These are phyloP conservation scores for Alternaria sp. DNA, from an alignment of 2,329 filamentous ascomycete genomes.

Conservation along the genomic window DNA sequence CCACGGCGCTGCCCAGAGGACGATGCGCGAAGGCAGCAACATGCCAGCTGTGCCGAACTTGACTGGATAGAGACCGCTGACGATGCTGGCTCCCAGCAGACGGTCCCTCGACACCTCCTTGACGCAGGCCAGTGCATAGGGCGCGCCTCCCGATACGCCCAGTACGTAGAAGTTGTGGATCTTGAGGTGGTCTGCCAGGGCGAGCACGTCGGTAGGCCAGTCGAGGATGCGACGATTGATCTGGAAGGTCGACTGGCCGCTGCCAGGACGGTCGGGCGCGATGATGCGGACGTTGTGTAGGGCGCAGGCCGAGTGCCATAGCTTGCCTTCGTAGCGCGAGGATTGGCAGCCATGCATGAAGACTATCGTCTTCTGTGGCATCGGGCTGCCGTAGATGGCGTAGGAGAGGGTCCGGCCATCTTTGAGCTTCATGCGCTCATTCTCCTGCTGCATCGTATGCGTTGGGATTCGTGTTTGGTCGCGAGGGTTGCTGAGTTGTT, in stretches of 20 bases:
- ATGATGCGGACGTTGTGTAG: constrained; percentile 50
- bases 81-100: constrained; percentile 30
- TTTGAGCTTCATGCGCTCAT: constrained; percentile 32
- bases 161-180: constrained; percentile 53
- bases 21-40: constrained; percentile 25
- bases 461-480: not conserved
- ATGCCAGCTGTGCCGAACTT: constrained; percentile 36
- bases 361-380: constrained; percentile 50
- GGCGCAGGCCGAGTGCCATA: constrained; percentile 42
- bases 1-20: constrained; percentile 38
- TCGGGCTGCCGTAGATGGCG: constrained; percentile 51
- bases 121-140: constrained; percentile 57
- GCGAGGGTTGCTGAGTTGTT: not conserved
- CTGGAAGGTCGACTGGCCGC: constrained; percentile 51
- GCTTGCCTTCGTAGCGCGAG: constrained; percentile 51
- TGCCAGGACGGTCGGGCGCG: constrained; percentile 53
- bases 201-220: constrained; percentile 52
- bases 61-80: constrained; percentile 34
- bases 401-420: constrained; percentile 53
- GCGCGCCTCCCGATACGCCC: constrained; percentile 56
- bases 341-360: constrained; percentile 55
- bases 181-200: constrained; percentile 50
- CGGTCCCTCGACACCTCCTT: constrained; percentile 42
- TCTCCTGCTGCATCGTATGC: constrained; percentile 21
- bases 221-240: constrained; percentile 48